Base-by-base conservation (phyloP, 2,329 filamentous ascomycete species). In the Stromatinia cepivora region DNA sequence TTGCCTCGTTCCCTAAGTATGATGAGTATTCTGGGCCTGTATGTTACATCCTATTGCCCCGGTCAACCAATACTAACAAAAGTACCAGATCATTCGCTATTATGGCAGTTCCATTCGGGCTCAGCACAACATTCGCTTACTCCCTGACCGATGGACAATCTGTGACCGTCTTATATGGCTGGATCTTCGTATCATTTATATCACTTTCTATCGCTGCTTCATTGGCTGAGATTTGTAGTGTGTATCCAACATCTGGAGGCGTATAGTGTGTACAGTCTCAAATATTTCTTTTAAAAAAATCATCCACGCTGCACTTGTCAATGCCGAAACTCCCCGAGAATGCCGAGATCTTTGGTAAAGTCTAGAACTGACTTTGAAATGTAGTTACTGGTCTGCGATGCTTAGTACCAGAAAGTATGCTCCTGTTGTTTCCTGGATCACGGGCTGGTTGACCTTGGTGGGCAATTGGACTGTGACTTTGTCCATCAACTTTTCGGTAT, bases 121-220 rank as follows among this genome's bases (percentile, higher is more conserved):
- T 91, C 50, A 87, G 84, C 42, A 91, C 90, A 22, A 92, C 89
- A 1, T 82, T 92, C 71, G 88, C 87, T 79, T 89, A 91, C 77
- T 88, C 87, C 31, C 82, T 92, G 39, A 85, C 85, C 25, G 88
- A 92, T 78, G 90, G 90, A 31, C 87, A 90, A 77, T 84, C 84
- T 56, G 89, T 92, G 22, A 90, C 88, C 34, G 84, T 92, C 53
- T 81, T 92, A 73, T 92, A 87, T 84, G 90, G 90, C 53, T 92
- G 86, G 88, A 84, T 90, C 3, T 79, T 90, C 46, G 85, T 91
- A 39, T 88, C 87, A 5, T 77, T 90, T 50, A 86, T 91, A 73
- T 88, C 86, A 15, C 81, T 87, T 69, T 83, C 82, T 70, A 90
- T 91, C 72, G 88, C 88, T 64, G 86, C 87, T 42, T 90, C 87